phyloP scores from a whole-genome alignment of 495 filamentous ascomycete genomes.

The Chaetomium tenue region DNA sequence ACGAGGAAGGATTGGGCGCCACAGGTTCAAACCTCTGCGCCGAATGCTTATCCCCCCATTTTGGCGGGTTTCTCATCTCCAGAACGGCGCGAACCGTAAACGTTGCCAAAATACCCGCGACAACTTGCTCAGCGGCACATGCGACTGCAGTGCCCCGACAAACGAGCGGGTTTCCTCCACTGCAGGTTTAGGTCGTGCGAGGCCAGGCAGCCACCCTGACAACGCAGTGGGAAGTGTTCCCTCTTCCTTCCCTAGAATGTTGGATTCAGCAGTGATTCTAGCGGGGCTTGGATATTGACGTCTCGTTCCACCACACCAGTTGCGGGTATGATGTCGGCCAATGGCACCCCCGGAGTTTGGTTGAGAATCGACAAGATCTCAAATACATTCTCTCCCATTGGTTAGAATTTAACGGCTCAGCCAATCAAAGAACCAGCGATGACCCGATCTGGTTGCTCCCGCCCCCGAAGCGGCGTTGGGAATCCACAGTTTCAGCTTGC shows the following conservation, averaged over 20 bases:
- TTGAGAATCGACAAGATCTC: background rate
- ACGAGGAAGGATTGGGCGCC: background rate
- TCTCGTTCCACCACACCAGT: background rate
- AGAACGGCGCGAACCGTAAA: background rate
- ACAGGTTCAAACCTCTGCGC: background rate
- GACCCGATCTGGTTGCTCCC: constrained; percentile 22
- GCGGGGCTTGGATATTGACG: background rate
- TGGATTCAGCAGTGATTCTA: background rate
- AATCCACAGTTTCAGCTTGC: constrained; percentile 22
- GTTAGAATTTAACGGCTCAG: background rate
- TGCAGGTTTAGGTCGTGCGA: background rate
- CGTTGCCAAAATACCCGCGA: no score
- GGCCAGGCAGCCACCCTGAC: background rate
- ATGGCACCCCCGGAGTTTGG: background rate
- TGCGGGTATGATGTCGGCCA: background rate
- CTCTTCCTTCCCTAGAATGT: background rate
- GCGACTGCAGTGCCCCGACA: constrained; percentile 6
- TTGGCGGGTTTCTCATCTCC: background rate
- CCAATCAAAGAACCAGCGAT: constrained; percentile 28
- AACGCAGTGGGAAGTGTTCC: background rate
- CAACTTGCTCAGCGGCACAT: constrained; percentile 2
- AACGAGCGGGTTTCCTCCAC: background rate
- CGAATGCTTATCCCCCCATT: constrained; percentile 1
- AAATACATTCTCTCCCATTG: constrained; percentile 33
- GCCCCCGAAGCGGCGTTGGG: constrained; percentile 1